phyloP scores from a whole-genome alignment of 1,284 basidiomycete species.

The Grifola frondosa region DNA sequence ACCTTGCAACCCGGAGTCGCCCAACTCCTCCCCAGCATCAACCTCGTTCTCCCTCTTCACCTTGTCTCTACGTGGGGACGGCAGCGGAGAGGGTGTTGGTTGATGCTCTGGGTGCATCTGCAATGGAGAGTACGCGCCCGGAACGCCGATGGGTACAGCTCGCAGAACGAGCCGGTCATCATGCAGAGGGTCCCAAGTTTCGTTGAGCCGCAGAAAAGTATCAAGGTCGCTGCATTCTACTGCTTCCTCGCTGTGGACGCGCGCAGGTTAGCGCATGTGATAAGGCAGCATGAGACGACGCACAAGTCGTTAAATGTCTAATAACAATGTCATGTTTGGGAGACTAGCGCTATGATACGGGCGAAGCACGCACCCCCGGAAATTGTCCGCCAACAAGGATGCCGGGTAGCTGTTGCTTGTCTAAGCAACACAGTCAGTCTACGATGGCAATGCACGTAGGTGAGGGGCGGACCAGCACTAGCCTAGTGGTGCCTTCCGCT shows the following conservation, averaged over 20 bases:
- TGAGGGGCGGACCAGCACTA: constrained; percentile 19
- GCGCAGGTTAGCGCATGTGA: constrained; percentile 2
- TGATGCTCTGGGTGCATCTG: constrained; percentile 77
- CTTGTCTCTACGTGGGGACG: constrained; percentile 40
- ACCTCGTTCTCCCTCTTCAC: constrained; percentile 42
- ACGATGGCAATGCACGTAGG: neutral
- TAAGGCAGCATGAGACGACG: constrained; percentile 18
- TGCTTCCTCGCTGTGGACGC: constrained; percentile 65
- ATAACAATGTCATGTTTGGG: too few relatives aligned
- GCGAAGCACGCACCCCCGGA: constrained; percentile 44
- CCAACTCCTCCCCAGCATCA: constrained; percentile 64
- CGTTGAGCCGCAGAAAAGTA: constrained; percentile 68
- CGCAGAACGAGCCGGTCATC: constrained; percentile 47
- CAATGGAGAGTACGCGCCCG: constrained; percentile 67
- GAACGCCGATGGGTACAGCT: constrained; percentile 70
- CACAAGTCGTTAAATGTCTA: constrained; percentile 61
- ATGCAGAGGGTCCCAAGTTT: constrained; percentile 53
- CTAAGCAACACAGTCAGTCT: constrained; percentile 35
- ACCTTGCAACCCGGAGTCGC: constrained; percentile 71
- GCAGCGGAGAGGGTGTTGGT: constrained; percentile 49
- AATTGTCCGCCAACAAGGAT: constrained; percentile 73
- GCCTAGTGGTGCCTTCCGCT: constrained; percentile 71
- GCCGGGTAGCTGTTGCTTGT: constrained; percentile 78
- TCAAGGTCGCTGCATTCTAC: constrained; percentile 74
- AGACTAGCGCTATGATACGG: constrained; percentile 26